Base-by-base conservation (phyloP, 805 yeast species). In the Brettanomyces anomalus region DNA sequence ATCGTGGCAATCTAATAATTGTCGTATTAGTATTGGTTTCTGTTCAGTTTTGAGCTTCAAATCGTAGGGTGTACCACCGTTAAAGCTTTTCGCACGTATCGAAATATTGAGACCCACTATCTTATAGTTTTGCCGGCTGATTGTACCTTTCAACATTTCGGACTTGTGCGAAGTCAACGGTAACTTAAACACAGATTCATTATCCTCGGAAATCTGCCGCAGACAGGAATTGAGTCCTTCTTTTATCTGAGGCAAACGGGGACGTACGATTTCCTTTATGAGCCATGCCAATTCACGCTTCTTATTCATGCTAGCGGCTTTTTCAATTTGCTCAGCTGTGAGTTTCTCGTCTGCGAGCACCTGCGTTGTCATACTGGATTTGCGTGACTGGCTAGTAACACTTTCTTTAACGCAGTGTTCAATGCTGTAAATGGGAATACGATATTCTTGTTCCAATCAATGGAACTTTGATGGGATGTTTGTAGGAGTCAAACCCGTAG, bases 101-200 rank as follows among this genome's bases (percentile, higher is more conserved):
- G 57, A 47, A 11, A 73, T 56, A 36, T 68, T 69, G 46, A 81
- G 56, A 26, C 72, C 73, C 1, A 72, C 65, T 4, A 82, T 64
- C 46, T 70, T 70, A 11, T 72, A 68, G 5, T 81, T 79, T 42
- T 67, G 70, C 40, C 89, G 58, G 0, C 76, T 72, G 0, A 81
- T 56, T 1, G 77, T 67, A 0, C 90, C 90, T 46, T 79, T 79
- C 14, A 81, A 58, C 3, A 67, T 60, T 44, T 78, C 82, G 43
- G 73, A 71, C 43, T 78, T 72, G 14, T 69, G 63, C 0, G 79
- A 68, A 0, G 79, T 65, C 5, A 82, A 60, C 0, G 88, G 84
- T 40, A 82, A 63, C 44, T 73, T 79, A 41, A 77, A 68, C 13
- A 71, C 61, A 10, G 62, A 62, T 10, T 61, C 54, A 37, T 67